Conservation (phyloP, 2,329 filamentous ascomycete genomes). For the Lachnellula hyalina region DNA sequence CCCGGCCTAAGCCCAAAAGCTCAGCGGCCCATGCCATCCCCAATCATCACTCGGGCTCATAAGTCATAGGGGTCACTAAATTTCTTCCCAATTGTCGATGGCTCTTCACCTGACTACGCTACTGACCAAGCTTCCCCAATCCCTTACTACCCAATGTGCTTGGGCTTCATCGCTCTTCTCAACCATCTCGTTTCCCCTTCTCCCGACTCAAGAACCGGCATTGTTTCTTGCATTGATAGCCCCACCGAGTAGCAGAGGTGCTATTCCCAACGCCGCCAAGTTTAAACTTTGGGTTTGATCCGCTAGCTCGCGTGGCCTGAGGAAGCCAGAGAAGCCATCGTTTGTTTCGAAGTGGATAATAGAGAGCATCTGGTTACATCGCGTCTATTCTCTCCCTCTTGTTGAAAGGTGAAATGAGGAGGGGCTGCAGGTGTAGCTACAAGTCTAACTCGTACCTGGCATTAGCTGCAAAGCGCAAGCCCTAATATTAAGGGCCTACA, state of each 20-base stretch:
- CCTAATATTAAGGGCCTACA: neutral
- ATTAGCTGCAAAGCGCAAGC: slow-evolving; percentile 13
- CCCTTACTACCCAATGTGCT: neutral
- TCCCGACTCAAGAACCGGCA: neutral
- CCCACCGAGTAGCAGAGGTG: neutral
- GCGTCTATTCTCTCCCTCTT: slow-evolving; percentile 4
- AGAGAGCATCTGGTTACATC: neutral
- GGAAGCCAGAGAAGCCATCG: neutral
- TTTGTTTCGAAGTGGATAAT: neutral
- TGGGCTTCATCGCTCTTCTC: neutral
- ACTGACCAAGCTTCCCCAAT: neutral
- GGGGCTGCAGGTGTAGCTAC: slow-evolving; percentile 5
- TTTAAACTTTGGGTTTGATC: neutral
- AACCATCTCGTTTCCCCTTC: neutral
- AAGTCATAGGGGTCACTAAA: neutral
- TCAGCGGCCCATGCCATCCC: neutral
- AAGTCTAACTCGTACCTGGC: slow-evolving; percentile 16
- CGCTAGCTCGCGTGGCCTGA: neutral
- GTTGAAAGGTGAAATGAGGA: slow-evolving; percentile 8
- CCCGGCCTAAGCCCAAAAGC: slow-evolving; percentile 5
- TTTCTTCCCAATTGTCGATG: neutral
- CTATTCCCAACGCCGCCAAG: neutral
- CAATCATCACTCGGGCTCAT: neutral
- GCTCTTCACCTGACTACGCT: neutral
- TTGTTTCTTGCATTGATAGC: neutral